These are phyloP conservation scores for Aegilops speltoides DNA, from an alignment of 176 grass and related monocot species.

Conservation along the genomic window DNA sequence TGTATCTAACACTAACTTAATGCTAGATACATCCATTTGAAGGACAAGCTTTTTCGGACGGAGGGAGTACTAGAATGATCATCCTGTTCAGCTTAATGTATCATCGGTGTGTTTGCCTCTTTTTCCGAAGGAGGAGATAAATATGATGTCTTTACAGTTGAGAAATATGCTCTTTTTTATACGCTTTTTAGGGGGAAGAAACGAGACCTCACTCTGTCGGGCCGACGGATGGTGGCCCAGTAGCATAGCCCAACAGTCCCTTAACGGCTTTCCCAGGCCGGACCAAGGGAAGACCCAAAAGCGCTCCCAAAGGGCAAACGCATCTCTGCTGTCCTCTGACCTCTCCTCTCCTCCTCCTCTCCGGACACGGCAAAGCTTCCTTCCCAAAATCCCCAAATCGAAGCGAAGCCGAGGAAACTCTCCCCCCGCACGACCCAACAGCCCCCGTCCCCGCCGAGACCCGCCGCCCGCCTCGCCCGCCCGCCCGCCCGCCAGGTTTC, in stretches of 20 bases:
- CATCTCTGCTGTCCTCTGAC: constrained; percentile 2
- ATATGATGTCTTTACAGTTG: no score
- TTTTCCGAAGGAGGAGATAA: no score
- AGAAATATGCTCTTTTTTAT: no score
- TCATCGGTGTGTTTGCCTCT: no score
- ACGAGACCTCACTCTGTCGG: neutral
- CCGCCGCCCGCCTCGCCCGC: neutral
- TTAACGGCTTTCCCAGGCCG: neutral
- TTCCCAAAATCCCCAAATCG: neutral
- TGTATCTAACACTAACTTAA: no score
- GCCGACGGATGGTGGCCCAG: neutral
- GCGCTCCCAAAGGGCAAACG: neutral
- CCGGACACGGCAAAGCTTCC: constrained; percentile 14
- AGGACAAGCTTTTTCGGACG: no score
- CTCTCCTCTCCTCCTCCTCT: neutral
- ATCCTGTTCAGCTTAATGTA: no score
- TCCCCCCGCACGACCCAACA: constrained; percentile 1
- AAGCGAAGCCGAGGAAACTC: neutral
- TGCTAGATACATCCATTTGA: no score
- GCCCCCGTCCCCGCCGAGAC: neutral
- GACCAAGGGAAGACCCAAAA: neutral
- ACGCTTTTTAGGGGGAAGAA: no score
- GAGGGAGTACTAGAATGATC: no score
- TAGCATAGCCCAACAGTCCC: neutral
- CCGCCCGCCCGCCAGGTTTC: constrained; percentile 15